phyloP scores from a whole-genome alignment of 129 eudicot species.

The Deinandra increscens region DNA sequence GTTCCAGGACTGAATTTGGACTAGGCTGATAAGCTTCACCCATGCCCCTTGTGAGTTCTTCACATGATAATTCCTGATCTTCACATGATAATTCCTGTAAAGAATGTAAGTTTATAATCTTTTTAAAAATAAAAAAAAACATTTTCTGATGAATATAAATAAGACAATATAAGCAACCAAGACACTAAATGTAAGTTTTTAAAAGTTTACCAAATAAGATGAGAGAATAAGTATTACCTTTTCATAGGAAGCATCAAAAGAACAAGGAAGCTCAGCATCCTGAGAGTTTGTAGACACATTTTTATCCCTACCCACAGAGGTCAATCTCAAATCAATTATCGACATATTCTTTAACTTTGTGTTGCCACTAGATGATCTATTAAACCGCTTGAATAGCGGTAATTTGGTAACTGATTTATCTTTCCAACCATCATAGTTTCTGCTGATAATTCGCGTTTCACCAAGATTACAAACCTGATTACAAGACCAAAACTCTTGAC shows the following conservation, averaged over 20 bases:
- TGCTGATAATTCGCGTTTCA: conserved; percentile 1
- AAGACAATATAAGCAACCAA: too few species aligned
- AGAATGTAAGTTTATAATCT: conserved; percentile 3
- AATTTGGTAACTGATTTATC: conserved; percentile 20
- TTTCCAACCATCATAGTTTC: conserved; percentile 22
- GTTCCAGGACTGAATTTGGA: conserved; percentile 68
- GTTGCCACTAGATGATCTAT: conserved; percentile 7
- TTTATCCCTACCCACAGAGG: neutral
- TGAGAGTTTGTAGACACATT: conserved; percentile 5
- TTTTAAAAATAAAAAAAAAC: neutral
- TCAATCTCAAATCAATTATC: conserved; percentile 20
- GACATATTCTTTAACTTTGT: conserved; percentile 18
- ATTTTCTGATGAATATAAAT: neutral
- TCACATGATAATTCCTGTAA: conserved; percentile 42
- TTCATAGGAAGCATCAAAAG: conserved; percentile 15
- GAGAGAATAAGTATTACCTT: conserved; percentile 24
- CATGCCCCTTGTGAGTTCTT: conserved; percentile 17
- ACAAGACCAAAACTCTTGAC: conserved; percentile 28
- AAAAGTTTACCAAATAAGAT: too few species aligned
- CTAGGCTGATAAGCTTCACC: conserved; percentile 51
- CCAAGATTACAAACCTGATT: conserved; percentile 23
- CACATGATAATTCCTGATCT: conserved; percentile 27
- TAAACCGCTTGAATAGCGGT: conserved; percentile 12
- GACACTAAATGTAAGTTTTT: too few species aligned
- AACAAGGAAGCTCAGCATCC: conserved; percentile 26